A percentile compares a stretch with the other conserved stretches of the same genome.
These are phyloP conservation scores for Peltaster fructicola DNA, from an alignment of 2,329 filamentous ascomycete species.

Conservation along the genomic window DNA sequence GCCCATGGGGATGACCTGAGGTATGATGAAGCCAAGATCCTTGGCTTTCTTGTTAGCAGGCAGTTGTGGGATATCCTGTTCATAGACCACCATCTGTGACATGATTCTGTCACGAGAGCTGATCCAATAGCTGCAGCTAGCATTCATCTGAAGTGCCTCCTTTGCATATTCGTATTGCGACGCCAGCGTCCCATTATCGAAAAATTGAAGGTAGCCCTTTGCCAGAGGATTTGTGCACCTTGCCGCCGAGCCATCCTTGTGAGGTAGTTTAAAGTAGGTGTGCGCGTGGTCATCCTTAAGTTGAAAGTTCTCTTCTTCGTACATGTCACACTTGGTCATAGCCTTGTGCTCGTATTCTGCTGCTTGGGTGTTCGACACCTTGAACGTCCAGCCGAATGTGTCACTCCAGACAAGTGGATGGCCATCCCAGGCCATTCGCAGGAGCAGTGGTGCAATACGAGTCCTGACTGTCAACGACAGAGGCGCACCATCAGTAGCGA, in stretches of 20 bases:
- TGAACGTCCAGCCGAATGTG: conserved; percentile 82
- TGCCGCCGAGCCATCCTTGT: conserved; percentile 80
- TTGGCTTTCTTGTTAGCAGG: conserved; percentile 12
- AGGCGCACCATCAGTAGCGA: conserved; percentile 42
- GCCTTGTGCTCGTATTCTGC: conserved; percentile 52
- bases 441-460: conserved; percentile 66
- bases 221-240: conserved; percentile 77
- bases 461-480: conserved; percentile 75
- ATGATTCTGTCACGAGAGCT: conserved; percentile 82
- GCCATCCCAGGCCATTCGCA: conserved; percentile 76
- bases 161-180: conserved; percentile 84
- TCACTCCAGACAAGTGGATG: conserved; percentile 87
- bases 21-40: conserved; percentile 67
- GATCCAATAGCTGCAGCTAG: conserved; percentile 98
- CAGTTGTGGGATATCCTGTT: conserved; percentile 38
- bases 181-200: conserved; percentile 72
- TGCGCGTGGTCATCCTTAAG: conserved; percentile 49
- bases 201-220: conserved; percentile 78
- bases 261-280: conserved; percentile 80
- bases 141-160: conserved; percentile 94
- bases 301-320: conserved; percentile 48
- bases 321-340: conserved; percentile 58
- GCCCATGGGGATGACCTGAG: conserved; percentile 95
- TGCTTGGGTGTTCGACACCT: conserved; percentile 46
- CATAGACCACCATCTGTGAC: conserved; percentile 88